Evolutionary conservation across 2,329 filamentous ascomycete genomes (phyloP).

Genomic region (Macroventuria anomochaeta): DNA sequence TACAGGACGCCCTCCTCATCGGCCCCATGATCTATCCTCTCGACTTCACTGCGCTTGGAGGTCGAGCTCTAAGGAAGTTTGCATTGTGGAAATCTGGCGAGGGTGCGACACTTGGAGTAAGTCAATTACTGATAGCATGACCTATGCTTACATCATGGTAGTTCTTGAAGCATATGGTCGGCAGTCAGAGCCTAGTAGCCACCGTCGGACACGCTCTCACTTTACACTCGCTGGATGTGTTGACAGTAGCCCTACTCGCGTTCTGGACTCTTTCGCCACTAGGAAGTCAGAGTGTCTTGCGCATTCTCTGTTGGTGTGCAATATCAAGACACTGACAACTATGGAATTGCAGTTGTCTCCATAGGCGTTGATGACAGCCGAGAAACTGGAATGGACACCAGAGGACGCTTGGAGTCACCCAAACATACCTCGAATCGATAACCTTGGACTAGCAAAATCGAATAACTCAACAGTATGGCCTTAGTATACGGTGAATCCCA

Average conservation of each 20-base stretch:
- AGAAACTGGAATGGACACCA: too few species aligned
- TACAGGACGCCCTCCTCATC: not conserved
- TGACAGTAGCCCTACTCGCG: not conserved
- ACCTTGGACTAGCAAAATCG: too few species aligned
- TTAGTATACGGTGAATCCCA: too few species aligned
- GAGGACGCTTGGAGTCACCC: too few species aligned
- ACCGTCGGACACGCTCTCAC: not conserved
- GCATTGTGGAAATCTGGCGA: not conserved
- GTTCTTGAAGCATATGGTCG: not conserved
- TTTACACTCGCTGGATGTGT: not conserved
- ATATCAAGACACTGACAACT: too few species aligned
- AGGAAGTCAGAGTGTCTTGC: constrained; percentile 4
- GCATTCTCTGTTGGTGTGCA: too few species aligned
- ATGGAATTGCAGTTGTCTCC: too few species aligned
- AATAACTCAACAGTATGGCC: too few species aligned
- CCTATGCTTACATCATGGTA: not conserved
- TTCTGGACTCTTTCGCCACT: constrained; percentile 8
- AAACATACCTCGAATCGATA: too few species aligned
- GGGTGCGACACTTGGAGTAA: constrained; percentile 1
- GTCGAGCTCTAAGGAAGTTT: constrained; percentile 1
- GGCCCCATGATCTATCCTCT: constrained; percentile 3
- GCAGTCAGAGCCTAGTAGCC: constrained; percentile 10
- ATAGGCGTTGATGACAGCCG: too few species aligned
- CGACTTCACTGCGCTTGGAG: constrained; percentile 1
- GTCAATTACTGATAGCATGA: not conserved